Base-by-base conservation (phyloP, 495 filamentous ascomycete species). In the Penicillium lagena region DNA sequence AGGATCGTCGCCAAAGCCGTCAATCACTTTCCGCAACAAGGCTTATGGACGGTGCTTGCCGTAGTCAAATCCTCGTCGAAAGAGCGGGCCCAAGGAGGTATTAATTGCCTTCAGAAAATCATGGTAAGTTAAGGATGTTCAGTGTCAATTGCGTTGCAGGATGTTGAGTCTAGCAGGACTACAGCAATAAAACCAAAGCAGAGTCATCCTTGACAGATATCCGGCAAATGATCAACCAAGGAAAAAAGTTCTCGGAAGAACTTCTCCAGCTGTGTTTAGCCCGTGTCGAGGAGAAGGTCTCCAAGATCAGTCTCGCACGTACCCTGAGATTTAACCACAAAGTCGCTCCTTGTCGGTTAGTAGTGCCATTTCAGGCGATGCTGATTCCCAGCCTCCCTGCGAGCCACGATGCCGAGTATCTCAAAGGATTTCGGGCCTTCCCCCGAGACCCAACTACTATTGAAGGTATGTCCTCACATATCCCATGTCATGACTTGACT, bases 1-100 rank as follows among this genome's bases (percentile, higher is more conserved):
- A 73, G 71, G 15, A 88, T 95, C 49, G 89, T 97, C 37, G 66
- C 83, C 32, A 93, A 86, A 56, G 85, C 95, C 35, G 82, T 95
- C 17, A 69, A 79, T 14, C 64, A 76, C 12, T 82, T 95, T 59
- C 91, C 93, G 3, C 85, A 87, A 54, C 93, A 97, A 64, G 85
- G 90, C n/a, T 62, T 97, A 37, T 99, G 93, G 94, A 87, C 81
- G 47, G 67, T 97, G 10, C 77, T 96, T 41, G 87, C 91, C 7
- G 82, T 95, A 13, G 82, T 86, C 34, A 79, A 78, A 51, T 78
- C 66, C 7, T 77, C 71, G 32, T 71, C 65, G 38, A 75, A 73
- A 42, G 75, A 75, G 22, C 61, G 69, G 52, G 70, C 70, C 10
- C 67, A 59, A 9, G 60, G 67, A 43, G 77, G 76, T 8, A 61